Base-by-base conservation (phyloP, 2,329 filamentous ascomycete genomes). In the Aspergillus ochraceoroseus region DNA sequence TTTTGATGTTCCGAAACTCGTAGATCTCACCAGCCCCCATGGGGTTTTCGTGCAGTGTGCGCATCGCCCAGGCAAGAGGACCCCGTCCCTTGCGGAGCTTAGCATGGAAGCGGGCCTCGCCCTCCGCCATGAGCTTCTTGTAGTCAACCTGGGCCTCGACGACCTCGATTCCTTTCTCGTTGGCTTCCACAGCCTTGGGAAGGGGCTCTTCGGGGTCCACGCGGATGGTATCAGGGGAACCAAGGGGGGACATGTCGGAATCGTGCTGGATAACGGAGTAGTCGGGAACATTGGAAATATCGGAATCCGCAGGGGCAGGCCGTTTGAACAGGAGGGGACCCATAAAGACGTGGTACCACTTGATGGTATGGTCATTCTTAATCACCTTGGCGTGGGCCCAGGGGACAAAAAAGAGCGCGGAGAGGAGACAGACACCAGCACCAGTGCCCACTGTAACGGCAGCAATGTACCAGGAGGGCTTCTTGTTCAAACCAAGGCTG, bases 21-120 rank as follows among this genome's bases (percentile, higher is more conserved):
- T 90, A 87, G 49, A 89, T 75, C 56, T 81, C 73, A 37, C 85
- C 86, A 12, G 79, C 62, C 12, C 82, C 82, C 66, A 87, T 76
- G 32, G 79, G 83, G 70, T 88, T 85, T 55, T 84, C 72, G 58
- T 79, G 83, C 13, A 89, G 79, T 35, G 73, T 77, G 53, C 85
- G 83, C 82, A 90, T 85, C 25, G 83, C 86, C 85, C 85, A 89
- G 54, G 80, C 85, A n/a, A 90, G 72, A 35, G 82, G 83, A 17
- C 85, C 83, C 1, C 68, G 67, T 43, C 72, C 74, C 62, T 76
- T 69, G 41, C 76, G 67, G 38, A 90, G 79, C 53, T 77, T 77
- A 14, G 76, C 76, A 58, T 83, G 77, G 54, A 82, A 73, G 31
- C 67, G 72, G 13, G 70, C 72, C 43, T 80, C 69, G 5, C 74